Percentiles rank a stretch among this genome's conserved stretches.
These are phyloP conservation scores for Atkinsonella hypoxylon DNA, from an alignment of 2,329 filamentous ascomycete genomes.

Conservation along the genomic window DNA sequence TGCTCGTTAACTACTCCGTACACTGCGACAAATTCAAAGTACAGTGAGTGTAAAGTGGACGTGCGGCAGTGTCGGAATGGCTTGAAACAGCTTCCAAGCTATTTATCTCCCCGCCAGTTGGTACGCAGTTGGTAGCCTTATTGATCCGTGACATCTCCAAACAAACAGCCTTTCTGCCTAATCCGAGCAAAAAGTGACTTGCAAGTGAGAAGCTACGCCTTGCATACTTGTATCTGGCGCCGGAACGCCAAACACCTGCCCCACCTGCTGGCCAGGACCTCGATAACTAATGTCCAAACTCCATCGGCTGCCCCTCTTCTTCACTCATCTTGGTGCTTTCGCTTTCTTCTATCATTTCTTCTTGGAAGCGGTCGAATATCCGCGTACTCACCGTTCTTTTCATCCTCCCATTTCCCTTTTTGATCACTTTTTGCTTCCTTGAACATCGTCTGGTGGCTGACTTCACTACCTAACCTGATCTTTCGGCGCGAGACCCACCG, in stretches of 20 bases:
- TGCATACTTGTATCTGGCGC: neutral
- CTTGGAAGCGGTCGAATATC: neutral
- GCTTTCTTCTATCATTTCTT: neutral
- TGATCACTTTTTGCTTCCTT: neutral
- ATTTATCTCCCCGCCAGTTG: too few species aligned
- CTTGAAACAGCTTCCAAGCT: too few species aligned
- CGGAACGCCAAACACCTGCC: neutral
- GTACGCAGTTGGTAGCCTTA: neutral
- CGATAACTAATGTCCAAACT: neutral
- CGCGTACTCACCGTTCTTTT: neutral
- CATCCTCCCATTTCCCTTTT: neutral
- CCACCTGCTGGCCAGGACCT: conserved; percentile 3
- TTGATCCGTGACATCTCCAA: conserved; percentile 1
- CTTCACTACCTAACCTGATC: too few species aligned
- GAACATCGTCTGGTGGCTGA: neutral
- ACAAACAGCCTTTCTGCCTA: conserved; percentile 1
- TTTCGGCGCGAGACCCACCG: neutral
- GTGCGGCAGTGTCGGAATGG: too few species aligned
- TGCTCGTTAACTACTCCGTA: too few species aligned
- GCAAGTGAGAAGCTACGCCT: neutral
- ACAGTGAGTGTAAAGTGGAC: too few species aligned
- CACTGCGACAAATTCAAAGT: too few species aligned
- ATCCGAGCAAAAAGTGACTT: neutral
- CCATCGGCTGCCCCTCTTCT: conserved; percentile 2
- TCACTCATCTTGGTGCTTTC: neutral